Evolutionary conservation across 1,284 basidiomycete species (phyloP).

Genomic region (Ganoderma sinense): DNA sequence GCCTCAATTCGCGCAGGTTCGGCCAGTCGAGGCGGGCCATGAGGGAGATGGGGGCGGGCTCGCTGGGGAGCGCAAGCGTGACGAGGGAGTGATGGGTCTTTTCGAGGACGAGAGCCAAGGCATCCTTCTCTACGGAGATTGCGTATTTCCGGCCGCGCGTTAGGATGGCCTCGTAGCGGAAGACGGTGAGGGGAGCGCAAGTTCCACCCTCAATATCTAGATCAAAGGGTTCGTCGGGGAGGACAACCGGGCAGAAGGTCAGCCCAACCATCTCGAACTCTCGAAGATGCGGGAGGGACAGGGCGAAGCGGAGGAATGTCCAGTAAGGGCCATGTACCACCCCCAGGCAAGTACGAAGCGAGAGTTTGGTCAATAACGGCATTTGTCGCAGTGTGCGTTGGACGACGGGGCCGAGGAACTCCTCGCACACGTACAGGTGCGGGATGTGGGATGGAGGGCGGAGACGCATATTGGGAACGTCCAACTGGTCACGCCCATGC

Average conservation of each 20-base stretch:
- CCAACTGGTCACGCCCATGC: not conserved
- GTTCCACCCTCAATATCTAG: not conserved
- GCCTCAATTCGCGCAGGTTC: not conserved
- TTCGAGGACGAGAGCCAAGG: not conserved
- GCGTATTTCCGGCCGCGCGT: not conserved
- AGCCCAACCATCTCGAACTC: not conserved
- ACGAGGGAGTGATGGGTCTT: not conserved
- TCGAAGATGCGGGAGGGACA: not conserved
- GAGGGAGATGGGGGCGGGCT: not conserved
- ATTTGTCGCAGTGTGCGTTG: not conserved
- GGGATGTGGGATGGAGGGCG: not conserved
- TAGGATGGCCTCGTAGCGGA: not conserved
- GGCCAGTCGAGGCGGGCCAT: not conserved
- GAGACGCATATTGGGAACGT: not conserved
- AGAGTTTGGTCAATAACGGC: not conserved
- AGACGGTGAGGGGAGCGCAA: not conserved
- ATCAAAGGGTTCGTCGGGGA: not conserved
- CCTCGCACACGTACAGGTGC: not conserved
- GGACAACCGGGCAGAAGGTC: not conserved
- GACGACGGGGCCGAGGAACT: not conserved
- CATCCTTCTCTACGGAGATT: not conserved
- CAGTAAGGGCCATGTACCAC: not conserved
- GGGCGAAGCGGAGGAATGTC: not conserved
- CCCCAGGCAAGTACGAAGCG: not conserved
- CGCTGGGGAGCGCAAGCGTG: not conserved